Conservation (phyloP, 768 basidiomycete genomes). For the Mrakia hoshinonis region DNA sequence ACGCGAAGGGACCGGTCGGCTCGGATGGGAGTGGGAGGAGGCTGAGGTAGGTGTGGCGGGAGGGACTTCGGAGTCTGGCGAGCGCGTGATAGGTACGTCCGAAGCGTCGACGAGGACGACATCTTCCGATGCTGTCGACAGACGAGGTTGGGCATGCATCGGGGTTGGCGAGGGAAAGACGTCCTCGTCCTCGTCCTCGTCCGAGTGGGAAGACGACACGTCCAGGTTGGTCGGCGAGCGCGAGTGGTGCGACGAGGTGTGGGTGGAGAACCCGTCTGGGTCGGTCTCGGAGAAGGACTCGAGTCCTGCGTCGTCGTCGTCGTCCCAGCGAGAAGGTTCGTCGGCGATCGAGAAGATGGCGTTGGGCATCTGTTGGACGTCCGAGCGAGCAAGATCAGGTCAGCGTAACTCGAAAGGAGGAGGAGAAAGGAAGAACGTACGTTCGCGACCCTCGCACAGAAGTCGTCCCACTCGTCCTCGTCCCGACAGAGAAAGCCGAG, state of each 20-base stretch:
- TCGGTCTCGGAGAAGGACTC: constrained; percentile 65
- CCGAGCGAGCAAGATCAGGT: not conserved
- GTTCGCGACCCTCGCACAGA: constrained; percentile 60
- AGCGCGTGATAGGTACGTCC: not conserved
- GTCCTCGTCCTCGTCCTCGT: not conserved
- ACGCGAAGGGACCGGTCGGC: constrained; percentile 1
- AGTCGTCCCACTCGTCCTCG: constrained; percentile 76
- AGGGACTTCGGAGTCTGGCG: not conserved
- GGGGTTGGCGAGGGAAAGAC: not conserved
- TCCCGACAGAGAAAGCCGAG: constrained; percentile 81
- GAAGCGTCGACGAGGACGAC: too few species aligned
- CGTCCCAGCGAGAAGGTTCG: constrained; percentile 70
- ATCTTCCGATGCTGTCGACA: too few species aligned
- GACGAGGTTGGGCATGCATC: not conserved
- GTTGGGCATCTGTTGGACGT: constrained; percentile 43
- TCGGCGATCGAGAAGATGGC: constrained; percentile 79
- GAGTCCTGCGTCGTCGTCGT: constrained; percentile 62
- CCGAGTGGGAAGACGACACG: too few species aligned
- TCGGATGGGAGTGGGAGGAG: not conserved
- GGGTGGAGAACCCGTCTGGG: constrained; percentile 2
- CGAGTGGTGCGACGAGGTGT: not conserved
- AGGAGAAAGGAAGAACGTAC: constrained; percentile 46
- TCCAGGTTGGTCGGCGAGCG: not conserved
- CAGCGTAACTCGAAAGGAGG: not conserved
- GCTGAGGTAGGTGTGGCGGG: not conserved